These are phyloP conservation scores for Leccinum uliginosum DNA, from an alignment of 768 basidiomycete species.

Conservation along the genomic window DNA sequence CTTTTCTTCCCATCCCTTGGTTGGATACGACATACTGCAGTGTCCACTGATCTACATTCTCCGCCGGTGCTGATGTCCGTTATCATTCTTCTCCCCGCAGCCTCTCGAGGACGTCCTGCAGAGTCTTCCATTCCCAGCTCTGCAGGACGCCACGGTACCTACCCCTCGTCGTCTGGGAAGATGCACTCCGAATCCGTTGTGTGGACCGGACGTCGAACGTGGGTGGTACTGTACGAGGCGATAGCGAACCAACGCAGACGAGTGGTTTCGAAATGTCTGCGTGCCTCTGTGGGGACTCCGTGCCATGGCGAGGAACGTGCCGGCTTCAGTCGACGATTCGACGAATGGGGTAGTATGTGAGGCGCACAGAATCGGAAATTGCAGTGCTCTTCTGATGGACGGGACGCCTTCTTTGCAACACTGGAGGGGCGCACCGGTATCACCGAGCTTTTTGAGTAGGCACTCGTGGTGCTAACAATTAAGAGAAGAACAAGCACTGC, in stretches of 20 bases:
- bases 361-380: conserved; percentile 62
- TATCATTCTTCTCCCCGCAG: not conserved
- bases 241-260: conserved; percentile 39
- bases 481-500: no score
- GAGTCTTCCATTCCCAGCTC: conserved; percentile 9
- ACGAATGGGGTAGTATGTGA: conserved; percentile 71
- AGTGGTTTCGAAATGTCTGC: conserved; percentile 38
- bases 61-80: not conserved
- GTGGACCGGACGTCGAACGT: conserved; percentile 6
- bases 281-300: conserved; percentile 78
- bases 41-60: not conserved
- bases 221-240: conserved; percentile 7
- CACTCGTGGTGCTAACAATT: no score
- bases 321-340: conserved; percentile 27
- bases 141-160: conserved; percentile 1
- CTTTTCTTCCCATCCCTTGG: not conserved
- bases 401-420: not conserved
- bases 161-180: conserved; percentile 15
- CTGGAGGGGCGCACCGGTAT: not conserved
- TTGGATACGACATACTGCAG: not conserved
- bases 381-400: not conserved
- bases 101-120: conserved; percentile 9
- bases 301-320: conserved; percentile 73
- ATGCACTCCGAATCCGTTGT: conserved; percentile 3
- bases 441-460: not conserved